Conservation (phyloP, 306 rosid genomes). For the Alnus glutinosa region DNA sequence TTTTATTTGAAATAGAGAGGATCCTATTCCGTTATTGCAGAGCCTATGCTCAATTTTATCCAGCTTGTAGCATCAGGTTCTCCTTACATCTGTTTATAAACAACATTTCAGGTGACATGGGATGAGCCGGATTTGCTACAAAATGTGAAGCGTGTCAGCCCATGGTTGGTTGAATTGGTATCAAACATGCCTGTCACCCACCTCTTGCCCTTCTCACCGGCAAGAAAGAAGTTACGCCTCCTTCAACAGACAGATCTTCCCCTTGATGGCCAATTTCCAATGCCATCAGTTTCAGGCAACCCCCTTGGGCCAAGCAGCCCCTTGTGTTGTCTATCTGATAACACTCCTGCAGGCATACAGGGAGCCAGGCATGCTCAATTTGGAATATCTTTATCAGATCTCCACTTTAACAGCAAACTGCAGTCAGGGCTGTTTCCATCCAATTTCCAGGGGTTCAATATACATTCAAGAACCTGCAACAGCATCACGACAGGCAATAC, state of each 20-base stretch:
- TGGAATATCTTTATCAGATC: constrained; percentile 81
- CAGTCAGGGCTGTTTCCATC: constrained; percentile 73
- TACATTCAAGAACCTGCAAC: constrained; percentile 49
- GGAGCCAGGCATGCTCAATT: constrained; percentile 99
- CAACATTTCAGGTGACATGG: constrained; percentile 78
- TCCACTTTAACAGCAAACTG: constrained; percentile 67
- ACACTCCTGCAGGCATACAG: constrained; percentile 99
- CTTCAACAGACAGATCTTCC: constrained; percentile 62
- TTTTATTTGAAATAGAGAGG: too few species aligned
- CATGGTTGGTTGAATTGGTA: constrained; percentile 91
- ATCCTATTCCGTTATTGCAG: neutral
- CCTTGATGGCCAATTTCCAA: constrained; percentile 57
- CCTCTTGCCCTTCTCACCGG: constrained; percentile 68
- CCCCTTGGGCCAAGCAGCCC: constrained; percentile 80
- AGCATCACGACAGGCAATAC: constrained; percentile 40
- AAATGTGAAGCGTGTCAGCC: constrained; percentile 94
- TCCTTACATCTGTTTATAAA: neutral
- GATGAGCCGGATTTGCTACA: constrained; percentile 98
- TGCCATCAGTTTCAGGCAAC: constrained; percentile 72
- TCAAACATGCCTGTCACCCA: constrained; percentile 68
- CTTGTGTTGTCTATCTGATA: constrained; percentile 74
- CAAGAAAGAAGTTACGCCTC: constrained; percentile 84
- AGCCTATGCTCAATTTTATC: constrained; percentile 16
- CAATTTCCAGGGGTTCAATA: constrained; percentile 42
- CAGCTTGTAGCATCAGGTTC: neutral